Percentiles rank a stretch among this genome's conserved stretches.
phyloP scores from a whole-genome alignment of 192 early-diverging fungal species.

The Backusella parvicylindrica region DNA sequence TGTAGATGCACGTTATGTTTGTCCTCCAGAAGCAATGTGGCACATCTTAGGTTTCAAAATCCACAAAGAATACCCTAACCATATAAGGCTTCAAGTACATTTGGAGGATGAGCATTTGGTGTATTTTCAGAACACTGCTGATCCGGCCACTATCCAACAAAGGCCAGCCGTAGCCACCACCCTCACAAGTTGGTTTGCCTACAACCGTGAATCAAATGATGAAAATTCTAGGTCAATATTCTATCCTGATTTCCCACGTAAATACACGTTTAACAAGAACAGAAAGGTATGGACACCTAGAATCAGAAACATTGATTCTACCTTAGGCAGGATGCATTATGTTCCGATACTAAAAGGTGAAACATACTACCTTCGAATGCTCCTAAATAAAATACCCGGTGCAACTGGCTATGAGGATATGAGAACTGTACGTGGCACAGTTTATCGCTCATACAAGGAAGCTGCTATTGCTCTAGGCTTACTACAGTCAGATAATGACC shows the following conservation, averaged over 20 bases:
- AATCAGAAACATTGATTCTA: background rate
- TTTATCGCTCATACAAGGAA: background rate
- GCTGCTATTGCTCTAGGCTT: background rate
- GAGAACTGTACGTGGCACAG: background rate
- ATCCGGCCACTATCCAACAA: background rate
- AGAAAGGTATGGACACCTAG: background rate
- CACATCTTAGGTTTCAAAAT: conserved; percentile 27
- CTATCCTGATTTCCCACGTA: background rate
- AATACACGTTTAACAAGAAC: background rate
- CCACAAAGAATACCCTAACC: conserved; percentile 23
- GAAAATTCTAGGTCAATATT: background rate
- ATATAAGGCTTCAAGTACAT: conserved; percentile 25
- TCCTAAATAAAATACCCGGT: background rate
- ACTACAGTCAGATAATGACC: background rate
- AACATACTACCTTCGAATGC: background rate
- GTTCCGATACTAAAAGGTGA: background rate
- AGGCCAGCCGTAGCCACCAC: background rate
- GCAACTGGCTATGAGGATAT: background rate
- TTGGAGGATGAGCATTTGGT: conserved; percentile 6
- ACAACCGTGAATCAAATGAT: background rate
- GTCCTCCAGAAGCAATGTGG: conserved; percentile 25
- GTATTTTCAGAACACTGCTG: background rate
- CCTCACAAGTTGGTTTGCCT: background rate
- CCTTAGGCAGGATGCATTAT: background rate
- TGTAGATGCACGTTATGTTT: conserved; percentile 17